Percentiles rank a stretch among this genome's conserved stretches.
These are phyloP conservation scores for Cerioporus squamosus DNA, from an alignment of 1,284 basidiomycete species.

Conservation along the genomic window DNA sequence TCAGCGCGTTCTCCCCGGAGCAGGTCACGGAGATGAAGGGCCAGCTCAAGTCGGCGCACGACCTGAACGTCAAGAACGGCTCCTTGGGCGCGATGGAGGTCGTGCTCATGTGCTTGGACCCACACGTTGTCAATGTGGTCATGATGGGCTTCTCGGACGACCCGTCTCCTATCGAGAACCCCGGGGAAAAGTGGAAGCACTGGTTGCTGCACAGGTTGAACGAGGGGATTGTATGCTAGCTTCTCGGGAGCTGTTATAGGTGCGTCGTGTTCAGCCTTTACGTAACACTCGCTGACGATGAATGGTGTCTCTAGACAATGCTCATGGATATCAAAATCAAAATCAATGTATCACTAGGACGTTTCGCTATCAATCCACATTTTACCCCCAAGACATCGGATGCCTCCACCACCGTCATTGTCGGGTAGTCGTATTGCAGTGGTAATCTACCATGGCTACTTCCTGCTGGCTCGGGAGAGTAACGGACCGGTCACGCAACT, in stretches of 20 bases:
- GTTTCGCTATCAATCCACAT: too few relatives aligned
- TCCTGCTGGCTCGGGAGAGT: too few relatives aligned
- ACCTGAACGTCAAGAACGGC: slow-evolving; percentile 19
- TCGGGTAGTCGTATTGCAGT: too few relatives aligned
- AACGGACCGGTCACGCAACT: too few relatives aligned
- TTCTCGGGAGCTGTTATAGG: neutral
- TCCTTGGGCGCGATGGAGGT: slow-evolving; percentile 23
- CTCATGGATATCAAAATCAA: too few relatives aligned
- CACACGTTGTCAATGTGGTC: slow-evolving; percentile 21
- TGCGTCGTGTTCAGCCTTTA: neutral
- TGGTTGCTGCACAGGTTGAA: slow-evolving; percentile 24
- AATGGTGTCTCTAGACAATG: too few relatives aligned
- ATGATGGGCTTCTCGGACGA: slow-evolving; percentile 27
- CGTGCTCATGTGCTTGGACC: slow-evolving; percentile 22
- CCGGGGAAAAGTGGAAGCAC: slow-evolving; percentile 25
- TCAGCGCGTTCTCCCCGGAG: slow-evolving; percentile 16
- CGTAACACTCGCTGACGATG: too few relatives aligned
- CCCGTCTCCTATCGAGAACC: slow-evolving; percentile 12
- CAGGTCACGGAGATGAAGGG: slow-evolving; percentile 26
- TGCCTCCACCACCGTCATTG: too few relatives aligned
- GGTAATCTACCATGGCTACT: too few relatives aligned
- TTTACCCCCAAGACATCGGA: too few relatives aligned
- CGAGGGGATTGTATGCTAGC: slow-evolving; percentile 16
- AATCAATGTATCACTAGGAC: too few relatives aligned
- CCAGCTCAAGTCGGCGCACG: slow-evolving; percentile 22